Evolutionary conservation across 2,329 filamentous ascomycete genomes (phyloP), one percentile per base, ranked within the genome.

Genomic region (Colletotrichum sp.): DNA sequence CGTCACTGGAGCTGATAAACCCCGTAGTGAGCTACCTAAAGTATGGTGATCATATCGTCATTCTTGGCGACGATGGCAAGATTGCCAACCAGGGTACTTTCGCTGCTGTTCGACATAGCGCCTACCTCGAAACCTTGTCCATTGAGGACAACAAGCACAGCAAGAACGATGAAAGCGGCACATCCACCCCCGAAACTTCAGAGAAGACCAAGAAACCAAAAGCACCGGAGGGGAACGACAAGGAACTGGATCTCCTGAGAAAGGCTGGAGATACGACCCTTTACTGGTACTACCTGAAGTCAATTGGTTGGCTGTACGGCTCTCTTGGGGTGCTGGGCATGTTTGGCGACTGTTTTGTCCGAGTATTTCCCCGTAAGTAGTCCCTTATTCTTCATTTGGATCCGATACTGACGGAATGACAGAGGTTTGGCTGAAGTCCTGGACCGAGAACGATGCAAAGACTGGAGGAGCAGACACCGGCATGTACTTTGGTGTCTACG

Each of bases 401-500:
- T 10, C 5, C 12, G 21, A 1, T 15, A 26, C 8, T 21, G 36
- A 44, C 52, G 32, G 13, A 4, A 16, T 15, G n/a, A 66, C 10
- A 68, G 75, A 59, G 15, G 21, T 79, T 5, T 78, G 77, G 67
- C 39, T 79, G 44, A 78, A 74, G 16, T 64, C 68, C 34, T 79
- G 77, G 78, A 74, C 75, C 9, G 77, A 78, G 18, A 75, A 78
- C 3, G 67, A 76, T 64, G 18, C 70, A 3, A 79, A 79, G 70
- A 77, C 79, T 0, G 72, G 63, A 0, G 55, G 60, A 6, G 62
- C 72, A 16, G 63, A 75, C 21, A 79, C 79, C 24, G 75, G 71
- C n/a, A 83, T 79, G 57, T 84, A 83, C 55, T 78, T 83, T 24
- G 82, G 82, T 3, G 55, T 84, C 1, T 76, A 59, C 24, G 49